Base-by-base conservation (phyloP, 2,329 filamentous ascomycete genomes). In the Chrysosporium keratinophilum region DNA sequence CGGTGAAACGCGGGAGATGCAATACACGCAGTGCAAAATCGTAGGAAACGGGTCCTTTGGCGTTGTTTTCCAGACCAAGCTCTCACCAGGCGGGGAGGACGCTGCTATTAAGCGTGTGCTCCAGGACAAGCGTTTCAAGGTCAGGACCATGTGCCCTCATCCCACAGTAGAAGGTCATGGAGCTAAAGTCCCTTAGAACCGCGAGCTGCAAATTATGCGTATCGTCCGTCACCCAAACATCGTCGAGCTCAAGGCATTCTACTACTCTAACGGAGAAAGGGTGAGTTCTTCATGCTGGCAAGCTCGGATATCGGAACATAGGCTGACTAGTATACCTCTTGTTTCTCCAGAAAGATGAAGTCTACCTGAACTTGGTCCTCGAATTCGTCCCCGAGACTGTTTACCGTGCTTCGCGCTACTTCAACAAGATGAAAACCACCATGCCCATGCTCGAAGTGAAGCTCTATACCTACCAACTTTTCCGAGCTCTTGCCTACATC, bases 41-140 rank as follows among this genome's bases (percentile, higher is more conserved):
- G 93, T 98, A 47, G 93, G 93, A 70, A 98, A 98, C 75, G 93
- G 93, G 62, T 97, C 91, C 35, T 98, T 98, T 64, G 93, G 93
- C 61, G 91, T 98, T 49, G 93, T 98, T 60, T 98, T 98, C 73
- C 93, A 98, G 76, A 98, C 93, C 55, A 97, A 97, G 77, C 81
- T 98, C 65, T 91, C 91, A 57, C 93, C 93, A n/a, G 93, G 87
- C 59, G 91, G 91, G 60, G 93, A 98, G 73, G 93, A 98, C 75
- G 93, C 93, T 52, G 93, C 93, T 69, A 98, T 98, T 78, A 98
- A 98, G 79, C 85, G 93, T 64, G 93, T 98, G 57, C 81, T 98
- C 56, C 93, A 98, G 69, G 93, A 98, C 79, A 98, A 98, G 79
- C 84, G 93, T 69, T 98, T 98, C 84, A 98, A 98, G 87, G 93